Evolutionary conservation across 176 grass and related monocot genomes (phyloP), one percentile per base, ranked within the genome.

Genomic region (Triticum turgidum): DNA sequence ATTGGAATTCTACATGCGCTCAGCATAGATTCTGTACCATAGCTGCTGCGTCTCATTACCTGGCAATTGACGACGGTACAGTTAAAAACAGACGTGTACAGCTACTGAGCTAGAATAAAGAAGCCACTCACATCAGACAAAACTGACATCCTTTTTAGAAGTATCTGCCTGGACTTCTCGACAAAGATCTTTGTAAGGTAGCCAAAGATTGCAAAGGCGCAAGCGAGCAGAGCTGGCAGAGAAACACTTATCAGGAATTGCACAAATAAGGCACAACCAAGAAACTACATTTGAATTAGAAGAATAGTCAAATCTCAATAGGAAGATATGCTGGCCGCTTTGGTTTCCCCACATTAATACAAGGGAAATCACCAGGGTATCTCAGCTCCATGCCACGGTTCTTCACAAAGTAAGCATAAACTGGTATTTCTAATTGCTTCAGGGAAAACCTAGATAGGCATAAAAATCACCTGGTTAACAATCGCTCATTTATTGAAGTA

Each of bases 141-240:
- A 30, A 92, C 89, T 0, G 17, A 5, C 93, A 98, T 98, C 54
- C 96, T 90, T 80, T 98, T 91, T n/a, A 69, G 88, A 2, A 91
- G 96, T 32, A 94, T 98, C 69, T 98, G 96, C 83, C 96, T 90
- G 1, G 96, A 98, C 29, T 98, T 98, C 66, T 98, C 93, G 5
- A 98, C 93, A 30, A 98, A 90, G 96, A 75, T 1, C 93, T 81
- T 41, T 98, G 91, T 9, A 92, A 52, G 14, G 89, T 93, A 17
- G 76, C 91, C 69, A 95, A 78, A 1, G 91, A 14, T 18, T 98
- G 93, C 41, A 95, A 58, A 13, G 93, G 84, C 20, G 92, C 82
- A 0, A 98, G 56, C 0, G 20, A 65, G 12, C 93, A 98, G 0
- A 98, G 68, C 96, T 98, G 72, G 69, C 64, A 87, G 80, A 14